Base-by-base conservation (phyloP, 371 early-diverging fungal species). In the Lichtheimia ornata region DNA sequence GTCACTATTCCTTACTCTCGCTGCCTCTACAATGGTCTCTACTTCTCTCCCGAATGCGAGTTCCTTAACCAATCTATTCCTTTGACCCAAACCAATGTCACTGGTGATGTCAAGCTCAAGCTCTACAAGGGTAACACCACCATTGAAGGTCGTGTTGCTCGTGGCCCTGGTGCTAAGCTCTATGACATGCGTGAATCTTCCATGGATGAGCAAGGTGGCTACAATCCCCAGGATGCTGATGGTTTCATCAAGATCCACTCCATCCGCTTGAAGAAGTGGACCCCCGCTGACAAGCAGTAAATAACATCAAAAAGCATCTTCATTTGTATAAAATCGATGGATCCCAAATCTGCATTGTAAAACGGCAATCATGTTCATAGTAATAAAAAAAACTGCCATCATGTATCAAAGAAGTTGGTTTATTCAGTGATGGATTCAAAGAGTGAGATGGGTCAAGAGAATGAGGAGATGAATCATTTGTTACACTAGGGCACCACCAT, bases 201-300 rank as follows among this genome's bases (percentile, higher is more conserved):
- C 56, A 97, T 97, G 98, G 96, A 96, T 77, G 91, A 92, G 55
- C 94, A 94, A 66, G 97, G 97, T 69, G 94, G 93, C 43, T 95
- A 96, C 77, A 88, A 92, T 67, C 98, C 97, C 28, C 65, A 77
- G 50, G 97, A 95, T 74, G 92, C 96, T 50, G 92, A 94, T 56
- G 98, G 98, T 49, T 98, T 98, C 78, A 98, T 98, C 88, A 94
- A 91, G 84, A 94, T 93, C 72, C 94, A 94, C 72, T 87, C 92
- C 60, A 98, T 98, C 75, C 89, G 98, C 53, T 86, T 98, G 63
- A 96, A 94, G 88, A 96, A 95, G 73, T 94, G 92, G 90, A 91
- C 81, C 27, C 70, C 77, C 22, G 62, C 63, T 28, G 30, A 27
- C 44, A 42, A 63, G 35, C 57, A 63, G 35, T 35, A 35, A 35